Conservation (phyloP, 2,329 filamentous ascomycete species). For the Septoria petroselini region DNA sequence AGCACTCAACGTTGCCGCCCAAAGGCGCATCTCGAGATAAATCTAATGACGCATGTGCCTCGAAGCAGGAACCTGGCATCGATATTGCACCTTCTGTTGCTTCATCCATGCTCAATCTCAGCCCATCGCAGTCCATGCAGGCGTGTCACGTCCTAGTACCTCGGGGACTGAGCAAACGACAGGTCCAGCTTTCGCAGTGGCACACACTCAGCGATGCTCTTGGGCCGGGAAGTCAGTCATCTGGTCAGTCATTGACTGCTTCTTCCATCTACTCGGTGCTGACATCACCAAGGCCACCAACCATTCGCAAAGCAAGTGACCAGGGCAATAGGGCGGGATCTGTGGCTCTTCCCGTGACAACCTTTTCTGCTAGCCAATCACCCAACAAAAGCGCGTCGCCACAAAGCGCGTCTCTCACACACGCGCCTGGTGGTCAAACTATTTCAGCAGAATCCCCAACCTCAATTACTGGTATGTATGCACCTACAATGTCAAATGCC, state of each 20-base stretch:
- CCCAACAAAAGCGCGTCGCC: slow-evolving; percentile 1
- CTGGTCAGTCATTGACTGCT: not conserved
- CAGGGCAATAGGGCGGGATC: not conserved
- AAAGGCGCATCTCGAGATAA: not conserved
- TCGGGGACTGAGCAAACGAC: not conserved
- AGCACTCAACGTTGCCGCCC: not conserved
- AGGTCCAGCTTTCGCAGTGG: slow-evolving; percentile 1
- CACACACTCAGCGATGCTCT: not conserved
- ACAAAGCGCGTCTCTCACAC: not conserved
- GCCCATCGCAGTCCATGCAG: slow-evolving; percentile 6
- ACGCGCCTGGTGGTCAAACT: not conserved
- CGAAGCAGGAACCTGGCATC: not conserved
- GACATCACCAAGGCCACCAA: not conserved
- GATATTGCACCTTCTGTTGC: not conserved
- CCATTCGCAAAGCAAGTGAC: not conserved
- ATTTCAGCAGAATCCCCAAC: not conserved
- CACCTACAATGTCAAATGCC: not conserved
- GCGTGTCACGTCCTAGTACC: not conserved
- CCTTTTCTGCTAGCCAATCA: slow-evolving; percentile 4
- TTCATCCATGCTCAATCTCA: slow-evolving; percentile 5
- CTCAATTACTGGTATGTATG: not conserved
- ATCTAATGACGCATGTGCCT: not conserved
- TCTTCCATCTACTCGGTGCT: not conserved
- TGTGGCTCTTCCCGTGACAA: slow-evolving; percentile 1
- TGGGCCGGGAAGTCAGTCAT: not conserved